These are phyloP conservation scores for Epichloe brachyelytri DNA, from an alignment of 2,329 filamentous ascomycete species.

Conservation along the genomic window DNA sequence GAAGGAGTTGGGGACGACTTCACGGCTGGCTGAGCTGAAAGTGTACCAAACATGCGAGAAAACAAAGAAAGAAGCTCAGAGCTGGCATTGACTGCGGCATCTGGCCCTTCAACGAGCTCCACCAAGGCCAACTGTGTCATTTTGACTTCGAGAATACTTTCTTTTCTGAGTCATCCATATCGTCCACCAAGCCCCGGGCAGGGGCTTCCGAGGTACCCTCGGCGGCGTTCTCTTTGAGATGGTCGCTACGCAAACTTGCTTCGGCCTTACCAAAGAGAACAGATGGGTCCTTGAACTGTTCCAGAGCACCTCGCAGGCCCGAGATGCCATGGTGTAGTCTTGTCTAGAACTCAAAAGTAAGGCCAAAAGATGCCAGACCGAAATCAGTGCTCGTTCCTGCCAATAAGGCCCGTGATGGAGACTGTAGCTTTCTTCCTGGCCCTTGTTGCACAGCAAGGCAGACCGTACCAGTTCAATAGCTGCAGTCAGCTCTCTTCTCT, in stretches of 20 bases:
- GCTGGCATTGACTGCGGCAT: slow-evolving; percentile 76
- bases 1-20: slow-evolving; percentile 27
- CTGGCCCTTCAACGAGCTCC: slow-evolving; percentile 71
- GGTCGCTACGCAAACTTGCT: slow-evolving; percentile 48
- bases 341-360: slow-evolving; percentile 76
- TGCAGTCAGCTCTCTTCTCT: slow-evolving; percentile 65
- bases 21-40: slow-evolving; percentile 32
- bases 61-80: slow-evolving; percentile 77
- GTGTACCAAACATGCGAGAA: slow-evolving; percentile 58
- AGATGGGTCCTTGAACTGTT: slow-evolving; percentile 65
- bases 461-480: slow-evolving; percentile 75
- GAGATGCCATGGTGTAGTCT: slow-evolving; percentile 67
- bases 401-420: slow-evolving; percentile 37
- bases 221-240: slow-evolving; percentile 44
- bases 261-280: slow-evolving; percentile 55
- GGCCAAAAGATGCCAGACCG: slow-evolving; percentile 83
- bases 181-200: slow-evolving; percentile 49
- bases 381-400: slow-evolving; percentile 55
- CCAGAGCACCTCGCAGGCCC: slow-evolving; percentile 80
- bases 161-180: slow-evolving; percentile 79
- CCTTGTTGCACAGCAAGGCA: slow-evolving; percentile 51
- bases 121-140: slow-evolving; percentile 84
- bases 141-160: slow-evolving; percentile 81
- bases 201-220: slow-evolving; percentile 12
- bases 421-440: slow-evolving; percentile 29